Evolutionary conservation across 352 stramenopile species (phyloP), one percentile per base, ranked within the genome.

Genomic region (Phytophthora melonis): DNA sequence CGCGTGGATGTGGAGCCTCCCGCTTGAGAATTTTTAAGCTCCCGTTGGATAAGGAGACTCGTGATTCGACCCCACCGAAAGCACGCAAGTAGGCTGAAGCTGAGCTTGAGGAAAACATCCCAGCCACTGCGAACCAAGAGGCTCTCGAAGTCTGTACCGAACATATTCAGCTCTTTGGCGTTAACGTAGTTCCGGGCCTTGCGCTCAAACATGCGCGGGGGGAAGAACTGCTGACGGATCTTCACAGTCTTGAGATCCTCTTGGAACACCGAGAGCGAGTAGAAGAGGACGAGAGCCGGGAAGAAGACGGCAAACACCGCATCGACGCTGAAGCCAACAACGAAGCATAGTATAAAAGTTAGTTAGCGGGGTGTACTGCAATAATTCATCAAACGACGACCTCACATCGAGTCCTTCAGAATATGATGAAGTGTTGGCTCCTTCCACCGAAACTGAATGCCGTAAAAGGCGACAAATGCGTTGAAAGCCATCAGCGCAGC

Each of bases 401-500:
- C 75, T 63, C 75, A 86, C 75, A 85, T 66, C 3, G 80, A 79
- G 50, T 87, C 78, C 18, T 70, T 79, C 10, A 83, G 14, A 32
- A 83, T 78, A 39, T 85, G 68, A 27, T 77, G 59, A 10, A 84
- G 60, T 3, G 60, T 63, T 21, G 69, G 27, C 14, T 78, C 27
- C 10, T 75, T 77, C 80, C 80, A 82, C 0, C 61, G 69, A 56
- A 88, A 74, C 18, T 72, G 64, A 14, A 83, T 74, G 41, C 74
- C 58, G 23, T 81, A 84, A 41, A 78, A 83, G 16, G 69, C 78
- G 7, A 72, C 34, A 34, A 81, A 68, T 7, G 72, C 74, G 63
- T 88, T 88, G 32, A 79, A 30, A 21, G 71, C 65, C 78, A 88
- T 86, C 1, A 86, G 52, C 0, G 54, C 58, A 11, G 81, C 78